Conservation (phyloP, 2,329 filamentous ascomycete genomes). For the Xylariaceae sp. region DNA sequence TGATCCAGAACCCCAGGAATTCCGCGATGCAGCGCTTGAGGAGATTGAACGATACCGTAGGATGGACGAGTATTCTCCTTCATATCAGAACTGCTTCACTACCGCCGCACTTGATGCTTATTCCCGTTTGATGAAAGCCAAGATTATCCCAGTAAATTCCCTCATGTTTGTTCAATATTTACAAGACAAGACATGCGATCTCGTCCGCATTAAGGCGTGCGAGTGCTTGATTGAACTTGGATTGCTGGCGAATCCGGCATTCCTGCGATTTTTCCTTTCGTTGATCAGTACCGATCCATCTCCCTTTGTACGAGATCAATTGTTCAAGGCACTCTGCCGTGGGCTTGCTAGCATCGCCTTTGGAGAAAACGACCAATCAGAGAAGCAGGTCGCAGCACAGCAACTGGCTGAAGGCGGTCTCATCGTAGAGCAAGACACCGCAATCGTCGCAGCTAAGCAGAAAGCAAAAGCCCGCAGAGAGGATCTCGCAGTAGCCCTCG, state of each 20-base stretch:
- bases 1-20: slow-evolving; percentile 48
- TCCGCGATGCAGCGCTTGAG: slow-evolving; percentile 57
- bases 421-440: slow-evolving; percentile 51
- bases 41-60: slow-evolving; percentile 69
- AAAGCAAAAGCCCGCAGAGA: slow-evolving; percentile 51
- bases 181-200: slow-evolving; percentile 64
- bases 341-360: slow-evolving; percentile 67
- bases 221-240: slow-evolving; percentile 67
- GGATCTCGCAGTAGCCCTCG: slow-evolving; percentile 50
- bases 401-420: slow-evolving; percentile 43
- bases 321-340: slow-evolving; percentile 61
- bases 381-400: slow-evolving; percentile 29
- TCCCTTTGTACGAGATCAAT: slow-evolving; percentile 61
- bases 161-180: slow-evolving; percentile 66
- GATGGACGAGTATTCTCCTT: slow-evolving; percentile 70
- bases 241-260: slow-evolving; percentile 55
- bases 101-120: slow-evolving; percentile 64
- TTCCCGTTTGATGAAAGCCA: slow-evolving; percentile 64
- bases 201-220: slow-evolving; percentile 67
- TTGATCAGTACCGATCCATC: slow-evolving; percentile 65
- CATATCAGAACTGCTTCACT: slow-evolving; percentile 70
- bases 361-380: slow-evolving; percentile 53
- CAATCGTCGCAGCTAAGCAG: slow-evolving; percentile 48
- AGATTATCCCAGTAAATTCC: slow-evolving; percentile 57
- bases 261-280: slow-evolving; percentile 60